Evolutionary conservation across 2,329 filamentous ascomycete genomes (phyloP), one percentile per base, ranked within the genome.

Genomic region (Penicillium frequentans): DNA sequence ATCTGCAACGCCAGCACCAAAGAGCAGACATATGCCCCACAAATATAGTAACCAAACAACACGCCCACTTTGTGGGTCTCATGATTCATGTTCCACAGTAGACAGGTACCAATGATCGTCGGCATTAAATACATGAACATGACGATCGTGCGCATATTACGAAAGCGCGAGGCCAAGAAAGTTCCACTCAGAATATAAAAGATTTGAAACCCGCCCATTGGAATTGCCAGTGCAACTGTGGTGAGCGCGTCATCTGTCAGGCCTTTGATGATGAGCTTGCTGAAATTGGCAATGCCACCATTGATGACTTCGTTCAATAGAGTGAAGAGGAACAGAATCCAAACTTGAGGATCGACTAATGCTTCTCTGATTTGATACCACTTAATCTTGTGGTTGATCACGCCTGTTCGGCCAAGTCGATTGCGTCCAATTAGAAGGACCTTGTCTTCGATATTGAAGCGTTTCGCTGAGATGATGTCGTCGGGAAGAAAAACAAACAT

Each of bases 271-370:
- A 85, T 84, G 23, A 83, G 74, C 54, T 82, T 84, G 39, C 80
- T 79, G 59, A 85, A 85, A 61, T 82, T 84, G 5, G 82, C 78
- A 9, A 83, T 68, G 0, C 82, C 83, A 78, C 85, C 69, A 31
- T 71, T 71, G 60, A 84, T 77, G 2, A 75, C 70, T 61, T 85
- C 82, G 55, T 85, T 85, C 19, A 83, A 68, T 0, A 85, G 68
- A 3, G 75, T 75, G 52, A 77, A 81, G 1, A 79, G 57, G 52
- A 78, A 77, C 5, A 79, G 58, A 1, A 80, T 67, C 76, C 77
- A 79, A 7, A 80, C 72, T 61, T 81, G 77, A 0, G 75, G 70
- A 52, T 81, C 79, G 5, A 68, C 37, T 7, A 80, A 64, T 0
- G 80, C 79, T 60, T 83, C 81, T 0, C 73, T 72, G 35, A 83